A percentile compares a stretch with the other conserved stretches of the same genome.
These are phyloP conservation scores for Sporothrix mexicana DNA, from an alignment of 2,329 filamentous ascomycete genomes.

Conservation along the genomic window DNA sequence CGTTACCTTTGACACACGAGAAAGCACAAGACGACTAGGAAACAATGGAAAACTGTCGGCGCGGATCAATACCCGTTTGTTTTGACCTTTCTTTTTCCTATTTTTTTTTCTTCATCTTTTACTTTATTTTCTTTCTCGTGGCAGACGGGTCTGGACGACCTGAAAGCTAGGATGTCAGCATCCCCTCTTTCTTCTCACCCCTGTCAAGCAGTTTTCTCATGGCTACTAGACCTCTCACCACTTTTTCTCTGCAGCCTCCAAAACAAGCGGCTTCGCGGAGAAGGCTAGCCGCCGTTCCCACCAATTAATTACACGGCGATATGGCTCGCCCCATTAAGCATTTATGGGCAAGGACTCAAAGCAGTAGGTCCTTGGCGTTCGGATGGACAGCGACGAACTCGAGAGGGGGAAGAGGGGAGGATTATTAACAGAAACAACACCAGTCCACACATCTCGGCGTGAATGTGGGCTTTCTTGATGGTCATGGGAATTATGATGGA, in stretches of 20 bases:
- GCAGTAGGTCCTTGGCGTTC: slow-evolving; percentile 18
- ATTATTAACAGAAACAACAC: neutral
- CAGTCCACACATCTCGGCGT: neutral
- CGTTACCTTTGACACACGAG: neutral
- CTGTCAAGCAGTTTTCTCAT: neutral
- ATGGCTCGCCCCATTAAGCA: slow-evolving; percentile 10
- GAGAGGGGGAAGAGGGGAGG: slow-evolving; percentile 8
- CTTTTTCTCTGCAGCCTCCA: neutral
- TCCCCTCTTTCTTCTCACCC: neutral
- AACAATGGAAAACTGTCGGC: neutral
- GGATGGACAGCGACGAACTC: neutral
- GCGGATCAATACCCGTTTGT: neutral
- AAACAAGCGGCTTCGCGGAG: neutral
- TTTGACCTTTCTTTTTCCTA: neutral
- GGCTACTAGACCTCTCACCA: neutral
- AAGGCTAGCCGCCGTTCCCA: neutral
- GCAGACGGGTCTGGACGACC: slow-evolving; percentile 8
- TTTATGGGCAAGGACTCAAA: neutral
- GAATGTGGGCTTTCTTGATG: neutral
- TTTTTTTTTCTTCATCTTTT: too few relatives aligned
- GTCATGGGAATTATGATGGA: neutral
- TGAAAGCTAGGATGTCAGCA: neutral
- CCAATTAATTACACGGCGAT: neutral
- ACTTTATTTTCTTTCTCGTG: too few relatives aligned
- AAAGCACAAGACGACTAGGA: neutral